Conservation (phyloP, 1,284 basidiomycete genomes). For the Stereum hirsutum region DNA sequence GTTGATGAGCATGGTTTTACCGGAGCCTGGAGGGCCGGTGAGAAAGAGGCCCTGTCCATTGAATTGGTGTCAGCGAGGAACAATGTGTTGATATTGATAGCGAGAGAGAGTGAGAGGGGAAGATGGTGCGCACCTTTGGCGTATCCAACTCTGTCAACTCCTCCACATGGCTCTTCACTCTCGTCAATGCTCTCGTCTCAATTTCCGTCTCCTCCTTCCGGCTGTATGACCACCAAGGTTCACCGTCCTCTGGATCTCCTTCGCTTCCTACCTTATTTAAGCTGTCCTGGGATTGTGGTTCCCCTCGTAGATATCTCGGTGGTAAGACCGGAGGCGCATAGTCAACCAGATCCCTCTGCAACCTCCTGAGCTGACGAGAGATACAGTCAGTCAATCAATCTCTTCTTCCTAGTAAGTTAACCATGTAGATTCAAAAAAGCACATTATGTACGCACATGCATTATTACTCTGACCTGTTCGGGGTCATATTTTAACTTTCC, state of each 20-base stretch:
- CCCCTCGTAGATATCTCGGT: no score
- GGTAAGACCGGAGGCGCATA: conserved; percentile 34
- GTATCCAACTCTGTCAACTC: conserved; percentile 48
- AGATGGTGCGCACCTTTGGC: conserved; percentile 42
- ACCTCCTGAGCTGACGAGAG: conserved; percentile 39
- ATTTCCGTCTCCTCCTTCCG: conserved; percentile 12
- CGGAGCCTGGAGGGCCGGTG: conserved; percentile 75
- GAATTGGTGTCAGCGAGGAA: no score
- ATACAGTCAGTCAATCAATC: background rate
- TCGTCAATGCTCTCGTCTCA: conserved; percentile 29
- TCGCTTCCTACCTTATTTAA: no score
- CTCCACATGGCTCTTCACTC: conserved; percentile 45
- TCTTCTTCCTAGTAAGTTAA: background rate
- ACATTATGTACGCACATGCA: conserved; percentile 34
- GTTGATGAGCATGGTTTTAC: conserved; percentile 65
- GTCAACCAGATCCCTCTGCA: conserved; percentile 35
- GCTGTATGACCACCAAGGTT: no score
- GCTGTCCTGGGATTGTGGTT: no score
- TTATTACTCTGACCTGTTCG: conserved; percentile 57
- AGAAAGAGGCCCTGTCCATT: no score
- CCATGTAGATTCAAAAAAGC: background rate
- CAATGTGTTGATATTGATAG: no score
- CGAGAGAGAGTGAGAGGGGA: no score
- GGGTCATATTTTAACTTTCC: conserved; percentile 53
- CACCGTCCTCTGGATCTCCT: no score